Conservation (phyloP, 805 yeast species). For the Suhomyces canberraensis region DNA sequence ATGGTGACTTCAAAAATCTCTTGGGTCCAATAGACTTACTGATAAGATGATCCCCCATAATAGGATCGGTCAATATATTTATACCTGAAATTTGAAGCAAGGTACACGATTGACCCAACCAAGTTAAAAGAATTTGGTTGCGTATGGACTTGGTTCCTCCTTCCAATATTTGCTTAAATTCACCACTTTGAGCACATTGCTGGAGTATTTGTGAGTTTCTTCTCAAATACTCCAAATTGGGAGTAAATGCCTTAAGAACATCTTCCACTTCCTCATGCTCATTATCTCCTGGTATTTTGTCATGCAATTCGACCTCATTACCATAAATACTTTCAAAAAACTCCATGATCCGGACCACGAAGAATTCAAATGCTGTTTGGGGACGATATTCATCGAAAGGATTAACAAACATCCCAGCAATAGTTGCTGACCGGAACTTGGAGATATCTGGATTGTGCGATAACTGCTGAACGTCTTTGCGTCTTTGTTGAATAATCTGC, state of each 20-base stretch:
- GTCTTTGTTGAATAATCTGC: conserved; percentile 48
- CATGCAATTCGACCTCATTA: conserved; percentile 33
- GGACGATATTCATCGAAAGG: conserved; percentile 89
- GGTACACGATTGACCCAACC: conserved; percentile 94
- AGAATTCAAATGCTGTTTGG: conserved; percentile 84
- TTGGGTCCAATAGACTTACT: conserved; percentile 72
- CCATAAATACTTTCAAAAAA: conserved; percentile 55
- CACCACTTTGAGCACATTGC: conserved; percentile 19
- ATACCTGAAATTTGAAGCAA: conserved; percentile 66
- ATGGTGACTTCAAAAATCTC: conserved; percentile 77
- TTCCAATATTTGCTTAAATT: conserved; percentile 14
- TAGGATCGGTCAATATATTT: conserved; percentile 84
- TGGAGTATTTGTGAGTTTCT: conserved; percentile 29
- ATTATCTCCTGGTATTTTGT: conserved; percentile 28
- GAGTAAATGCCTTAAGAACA: conserved; percentile 57
- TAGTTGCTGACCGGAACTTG: conserved; percentile 35
- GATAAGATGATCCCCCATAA: conserved; percentile 65
- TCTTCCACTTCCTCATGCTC: conserved; percentile 58
- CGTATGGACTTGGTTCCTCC: conserved; percentile 13
- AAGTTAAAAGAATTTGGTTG: conserved; percentile 65
- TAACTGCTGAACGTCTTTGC: conserved; percentile 17
- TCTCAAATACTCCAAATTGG: conserved; percentile 49
- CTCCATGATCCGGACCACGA: conserved; percentile 69
- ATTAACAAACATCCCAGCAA: conserved; percentile 80
- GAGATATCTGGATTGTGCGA: conserved; percentile 6